A percentile compares a stretch with the other conserved stretches of the same genome.
Evolutionary conservation across 306 rosid species (phyloP).

Genomic region (Dalbergia oliveri): DNA sequence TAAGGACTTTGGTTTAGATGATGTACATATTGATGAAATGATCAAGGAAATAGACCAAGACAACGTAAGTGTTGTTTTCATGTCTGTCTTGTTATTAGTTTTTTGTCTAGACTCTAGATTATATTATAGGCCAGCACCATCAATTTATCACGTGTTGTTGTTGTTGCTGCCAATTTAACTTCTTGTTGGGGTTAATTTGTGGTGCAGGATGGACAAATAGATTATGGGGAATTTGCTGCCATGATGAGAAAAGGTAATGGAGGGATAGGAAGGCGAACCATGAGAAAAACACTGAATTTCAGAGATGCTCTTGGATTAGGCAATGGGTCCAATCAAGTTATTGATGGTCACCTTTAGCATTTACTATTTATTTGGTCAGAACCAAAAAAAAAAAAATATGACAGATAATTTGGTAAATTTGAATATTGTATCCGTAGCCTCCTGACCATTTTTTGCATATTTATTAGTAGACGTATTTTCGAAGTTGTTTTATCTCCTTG

Average conservation of each 20-base stretch:
- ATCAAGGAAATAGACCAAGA: conserved; percentile 72
- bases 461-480: conserved; percentile 23
- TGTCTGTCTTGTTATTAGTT: background rate
- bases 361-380: conserved; percentile 28
- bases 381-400: background rate
- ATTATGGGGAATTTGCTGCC: conserved; percentile 67
- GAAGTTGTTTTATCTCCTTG: background rate
- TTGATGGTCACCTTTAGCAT: conserved; percentile 47
- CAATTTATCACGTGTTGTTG: no score
- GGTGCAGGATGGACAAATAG: conserved; percentile 75
- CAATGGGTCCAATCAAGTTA: conserved; percentile 52
- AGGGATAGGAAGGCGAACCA: conserved; percentile 69
- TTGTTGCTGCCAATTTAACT: background rate
- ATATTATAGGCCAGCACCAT: background rate
- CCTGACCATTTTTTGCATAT: conserved; percentile 38
- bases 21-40: conserved; percentile 64
- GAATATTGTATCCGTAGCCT: conserved; percentile 12
- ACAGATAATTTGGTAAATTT: conserved; percentile 36
- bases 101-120: no score
- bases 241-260: conserved; percentile 79
- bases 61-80: conserved; percentile 51
- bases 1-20: conserved; percentile 67
- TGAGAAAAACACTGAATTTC: conserved; percentile 62
- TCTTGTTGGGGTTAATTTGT: conserved; percentile 20
- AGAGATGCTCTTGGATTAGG: conserved; percentile 59